These are phyloP conservation scores for Boletus reticuloceps DNA, from an alignment of 768 basidiomycete species.

Conservation along the genomic window DNA sequence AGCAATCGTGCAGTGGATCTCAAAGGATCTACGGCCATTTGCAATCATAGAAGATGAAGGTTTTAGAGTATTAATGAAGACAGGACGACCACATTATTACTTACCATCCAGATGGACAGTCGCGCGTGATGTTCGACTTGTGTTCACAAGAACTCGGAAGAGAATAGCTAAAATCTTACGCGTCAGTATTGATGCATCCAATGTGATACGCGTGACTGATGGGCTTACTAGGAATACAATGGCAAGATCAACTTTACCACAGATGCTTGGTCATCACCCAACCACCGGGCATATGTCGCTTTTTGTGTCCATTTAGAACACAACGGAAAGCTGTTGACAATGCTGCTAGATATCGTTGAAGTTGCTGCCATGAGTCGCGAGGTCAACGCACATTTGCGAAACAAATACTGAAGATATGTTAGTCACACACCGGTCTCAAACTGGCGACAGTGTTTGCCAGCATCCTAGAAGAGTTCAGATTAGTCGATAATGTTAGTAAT, in stretches of 20 bases:
- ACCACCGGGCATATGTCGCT: neutral
- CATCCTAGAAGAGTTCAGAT: neutral
- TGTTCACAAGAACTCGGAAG: neutral
- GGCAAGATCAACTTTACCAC: neutral
- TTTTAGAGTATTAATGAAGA: neutral
- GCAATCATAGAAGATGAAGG: no score
- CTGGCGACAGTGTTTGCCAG: neutral
- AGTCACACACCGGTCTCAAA: neutral
- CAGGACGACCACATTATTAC: neutral
- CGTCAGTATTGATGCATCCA: neutral
- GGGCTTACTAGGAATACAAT: neutral
- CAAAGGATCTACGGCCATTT: no score
- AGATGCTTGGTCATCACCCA: neutral
- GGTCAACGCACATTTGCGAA: neutral
- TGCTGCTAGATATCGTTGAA: neutral
- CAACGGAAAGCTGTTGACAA: neutral
- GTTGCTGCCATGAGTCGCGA: neutral
- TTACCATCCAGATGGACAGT: neutral
- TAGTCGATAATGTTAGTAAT: neutral
- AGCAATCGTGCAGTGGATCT: no score
- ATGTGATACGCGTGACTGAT: neutral
- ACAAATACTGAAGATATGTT: neutral
- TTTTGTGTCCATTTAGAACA: neutral
- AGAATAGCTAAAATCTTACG: neutral
- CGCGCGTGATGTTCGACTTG: neutral